Evolutionary conservation across 2,329 filamentous ascomycete species (phyloP).

Genomic region (Diaporthe australafricana): DNA sequence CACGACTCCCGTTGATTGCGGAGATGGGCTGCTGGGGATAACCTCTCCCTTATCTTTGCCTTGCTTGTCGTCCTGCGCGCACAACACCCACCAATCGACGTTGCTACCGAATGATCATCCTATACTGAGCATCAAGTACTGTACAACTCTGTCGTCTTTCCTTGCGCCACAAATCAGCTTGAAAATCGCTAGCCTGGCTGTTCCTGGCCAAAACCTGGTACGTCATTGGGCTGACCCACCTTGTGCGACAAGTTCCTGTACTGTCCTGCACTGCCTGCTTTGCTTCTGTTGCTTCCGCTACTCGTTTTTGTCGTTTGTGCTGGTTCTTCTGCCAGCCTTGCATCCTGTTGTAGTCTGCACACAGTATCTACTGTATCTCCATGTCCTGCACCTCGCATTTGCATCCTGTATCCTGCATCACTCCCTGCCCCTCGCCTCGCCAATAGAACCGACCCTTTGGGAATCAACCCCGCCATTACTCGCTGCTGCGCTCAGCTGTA

Average conservation of each 20-base stretch:
- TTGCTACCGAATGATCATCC: too few species aligned
- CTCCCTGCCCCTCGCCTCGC: constrained; percentile 8
- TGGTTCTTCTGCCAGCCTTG: neutral
- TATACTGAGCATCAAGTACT: too few species aligned
- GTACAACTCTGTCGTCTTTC: too few species aligned
- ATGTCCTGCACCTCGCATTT: neutral
- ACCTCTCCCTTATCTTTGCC: neutral
- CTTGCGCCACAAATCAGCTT: too few species aligned
- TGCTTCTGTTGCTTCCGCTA: neutral
- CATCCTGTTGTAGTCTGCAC: neutral
- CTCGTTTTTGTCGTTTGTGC: neutral
- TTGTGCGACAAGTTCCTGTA: neutral
- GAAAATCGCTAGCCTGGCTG: neutral
- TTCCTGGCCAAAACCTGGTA: constrained; percentile 17
- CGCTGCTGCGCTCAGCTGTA: constrained; percentile 26
- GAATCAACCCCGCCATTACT: constrained; percentile 30
- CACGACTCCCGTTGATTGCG: neutral
- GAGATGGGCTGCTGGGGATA: neutral
- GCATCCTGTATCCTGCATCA: neutral
- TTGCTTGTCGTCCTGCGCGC: neutral
- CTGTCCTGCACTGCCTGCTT: neutral
- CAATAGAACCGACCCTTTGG: constrained; percentile 22
- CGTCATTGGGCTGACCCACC: constrained; percentile 21
- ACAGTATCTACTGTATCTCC: too few species aligned
- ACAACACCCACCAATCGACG: neutral